Conservation (phyloP, 179 eudicot species). For the Dionaea muscipula region DNA sequence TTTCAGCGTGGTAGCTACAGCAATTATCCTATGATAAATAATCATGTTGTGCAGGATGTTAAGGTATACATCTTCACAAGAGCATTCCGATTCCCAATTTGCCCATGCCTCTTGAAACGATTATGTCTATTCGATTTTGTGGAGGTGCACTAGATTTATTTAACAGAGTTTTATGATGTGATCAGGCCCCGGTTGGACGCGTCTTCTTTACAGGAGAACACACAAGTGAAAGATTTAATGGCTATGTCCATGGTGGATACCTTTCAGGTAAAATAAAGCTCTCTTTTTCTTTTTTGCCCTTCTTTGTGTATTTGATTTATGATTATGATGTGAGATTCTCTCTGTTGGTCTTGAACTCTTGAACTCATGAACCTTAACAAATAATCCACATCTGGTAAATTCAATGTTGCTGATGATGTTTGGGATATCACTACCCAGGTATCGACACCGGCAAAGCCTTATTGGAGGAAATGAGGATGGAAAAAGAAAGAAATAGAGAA, state of each 20-base stretch:
- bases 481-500: slow-evolving; percentile 26
- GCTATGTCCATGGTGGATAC: slow-evolving; percentile 87
- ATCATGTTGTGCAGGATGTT: slow-evolving; percentile 39
- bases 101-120: no score
- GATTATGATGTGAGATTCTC: neutral
- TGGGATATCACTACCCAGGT: slow-evolving; percentile 24
- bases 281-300: neutral
- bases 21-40: slow-evolving; percentile 59
- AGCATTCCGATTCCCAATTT: no score
- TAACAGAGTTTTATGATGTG: neutral
- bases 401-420: neutral
- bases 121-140: neutral
- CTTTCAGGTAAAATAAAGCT: slow-evolving; percentile 72
- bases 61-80: slow-evolving; percentile 29
- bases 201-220: slow-evolving; percentile 81
- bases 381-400: neutral
- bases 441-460: slow-evolving; percentile 58
- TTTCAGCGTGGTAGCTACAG: slow-evolving; percentile 85
- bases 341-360: no score
- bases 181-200: slow-evolving; percentile 66
- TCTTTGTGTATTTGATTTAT: neutral
- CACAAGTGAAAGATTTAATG: slow-evolving; percentile 76
- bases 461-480: slow-evolving; percentile 49
- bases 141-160: neutral
- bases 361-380: no score